Conservation (phyloP, 1,284 basidiomycete species). For the Flammula alnicola region DNA sequence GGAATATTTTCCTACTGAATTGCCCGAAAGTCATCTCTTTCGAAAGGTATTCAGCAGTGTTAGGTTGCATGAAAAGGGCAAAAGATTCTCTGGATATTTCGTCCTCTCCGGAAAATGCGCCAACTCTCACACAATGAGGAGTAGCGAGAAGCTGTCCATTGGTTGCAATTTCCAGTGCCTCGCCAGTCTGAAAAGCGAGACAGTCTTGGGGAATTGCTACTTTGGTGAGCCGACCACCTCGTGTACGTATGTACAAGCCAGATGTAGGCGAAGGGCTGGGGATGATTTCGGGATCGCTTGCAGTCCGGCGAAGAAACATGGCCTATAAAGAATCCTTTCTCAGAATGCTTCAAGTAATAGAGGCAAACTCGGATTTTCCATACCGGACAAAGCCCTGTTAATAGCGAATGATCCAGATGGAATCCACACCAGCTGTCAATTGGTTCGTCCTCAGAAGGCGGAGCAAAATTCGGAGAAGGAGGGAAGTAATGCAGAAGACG, state of each 20-base stretch:
- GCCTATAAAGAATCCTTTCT: constrained; percentile 51
- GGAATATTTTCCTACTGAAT: constrained; percentile 85
- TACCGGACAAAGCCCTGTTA: constrained; percentile 89
- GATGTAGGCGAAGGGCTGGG: constrained; percentile 73
- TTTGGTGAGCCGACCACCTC: constrained; percentile 75
- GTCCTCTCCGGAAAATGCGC: constrained; percentile 47
- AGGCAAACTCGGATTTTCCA: constrained; percentile 28
- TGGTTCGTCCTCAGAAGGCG: constrained; percentile 57
- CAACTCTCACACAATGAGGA: constrained; percentile 87
- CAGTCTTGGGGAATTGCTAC: constrained; percentile 83
- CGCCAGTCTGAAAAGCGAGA: constrained; percentile 92
- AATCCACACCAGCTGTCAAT: constrained; percentile 86
- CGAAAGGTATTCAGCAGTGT: constrained; percentile 77
- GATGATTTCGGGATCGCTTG: constrained; percentile 53
- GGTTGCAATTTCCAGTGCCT: constrained; percentile 88
- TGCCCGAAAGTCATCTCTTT: constrained; percentile 79
- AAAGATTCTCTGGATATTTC: constrained; percentile 83
- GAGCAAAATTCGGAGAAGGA: constrained; percentile 45
- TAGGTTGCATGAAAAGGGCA: constrained; percentile 92
- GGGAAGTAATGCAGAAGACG: constrained; percentile 93
- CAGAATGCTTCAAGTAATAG: constrained; percentile 34
- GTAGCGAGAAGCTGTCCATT: constrained; percentile 79
- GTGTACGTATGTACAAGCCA: constrained; percentile 88
- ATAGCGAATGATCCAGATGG: constrained; percentile 83
- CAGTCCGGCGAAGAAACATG: constrained; percentile 69